Evolutionary conservation across 306 rosid genomes (phyloP), one percentile per base, ranked within the genome.

Genomic region (Malus sylvestris): DNA sequence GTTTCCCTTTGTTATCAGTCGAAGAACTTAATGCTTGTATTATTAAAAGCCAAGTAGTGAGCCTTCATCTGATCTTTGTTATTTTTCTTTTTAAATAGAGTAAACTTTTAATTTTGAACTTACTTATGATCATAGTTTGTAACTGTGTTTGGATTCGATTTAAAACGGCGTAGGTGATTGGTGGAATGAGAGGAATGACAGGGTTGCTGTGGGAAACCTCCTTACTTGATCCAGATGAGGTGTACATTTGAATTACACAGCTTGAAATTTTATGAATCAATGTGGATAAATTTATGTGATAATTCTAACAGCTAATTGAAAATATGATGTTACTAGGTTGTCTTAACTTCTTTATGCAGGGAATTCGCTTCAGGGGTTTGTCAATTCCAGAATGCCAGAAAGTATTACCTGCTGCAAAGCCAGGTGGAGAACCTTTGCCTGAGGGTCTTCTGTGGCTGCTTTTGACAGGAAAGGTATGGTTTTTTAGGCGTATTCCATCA

Each of bases 121-220:
- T 13, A 63, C 62, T 4, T 65, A 7, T 81, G 62, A 14, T 57
- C 19, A n/a, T 32, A 22, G 33, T 14, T 46, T 15, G 29, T 35
- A n/a, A 72, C 9, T 32, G 8, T 19, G 40, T 18, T 20, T 62
- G 46, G 78, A 80, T 70, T 66, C 11, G 49, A 61, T 4, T 64
- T 71, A 40, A 75, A 70, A 74, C 64, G 76, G 82, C 23, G 68
- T 80, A 96, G 99, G 98, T 96, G 59, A 85, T 96, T 73, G 99
- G 99, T 80, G 98, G 98, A 80, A 96, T 96, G 99, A 92, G 99
- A 74, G 98, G 99, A 89, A 96, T 92, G 98, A 91, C 99, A 2
- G 98, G 96, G 73, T 82, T 96, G 74, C 86, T 96, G 49, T 96
- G 99, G 99, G 91, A 88, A 81, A 92, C 96, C 78, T 96, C 99